Evolutionary conservation across 352 stramenopile genomes (phyloP).

Genomic region (Phytopythium boreale): DNA sequence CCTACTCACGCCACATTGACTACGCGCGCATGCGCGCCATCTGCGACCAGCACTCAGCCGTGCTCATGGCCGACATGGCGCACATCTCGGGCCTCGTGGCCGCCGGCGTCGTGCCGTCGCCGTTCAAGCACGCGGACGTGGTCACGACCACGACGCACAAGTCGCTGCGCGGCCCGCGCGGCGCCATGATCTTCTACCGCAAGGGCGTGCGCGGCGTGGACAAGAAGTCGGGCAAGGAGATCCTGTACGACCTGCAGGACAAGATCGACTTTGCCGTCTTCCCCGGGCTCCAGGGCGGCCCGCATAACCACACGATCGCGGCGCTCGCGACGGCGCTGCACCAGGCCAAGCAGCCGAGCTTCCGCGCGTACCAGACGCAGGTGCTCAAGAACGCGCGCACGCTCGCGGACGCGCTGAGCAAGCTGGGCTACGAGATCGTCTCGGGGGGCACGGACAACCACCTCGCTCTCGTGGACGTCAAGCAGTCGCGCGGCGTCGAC

Average conservation of each 20-base stretch:
- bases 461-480: conserved; percentile 96
- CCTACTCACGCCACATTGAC: conserved; percentile 98
- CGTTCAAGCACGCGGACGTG: conserved; percentile 98
- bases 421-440: conserved; percentile 94
- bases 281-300: conserved; percentile 97
- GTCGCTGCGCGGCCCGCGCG: conserved; percentile 96
- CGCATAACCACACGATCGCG: conserved; percentile 99
- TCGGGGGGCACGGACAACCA: conserved; percentile 99
- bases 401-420: conserved; percentile 87
- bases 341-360: conserved; percentile 93
- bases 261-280: conserved; percentile 99
- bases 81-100: conserved; percentile 99
- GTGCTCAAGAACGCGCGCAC: conserved; percentile 91
- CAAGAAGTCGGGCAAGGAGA: conserved; percentile 93
- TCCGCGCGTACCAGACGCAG: conserved; percentile 98
- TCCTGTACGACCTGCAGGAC: conserved; percentile 95
- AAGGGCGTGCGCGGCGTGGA: conserved; percentile 93
- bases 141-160: conserved; percentile 99
- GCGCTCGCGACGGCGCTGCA: conserved; percentile 97
- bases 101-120: conserved; percentile 93
- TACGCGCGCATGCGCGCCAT: conserved; percentile 98
- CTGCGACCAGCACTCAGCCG: conserved; percentile 91
- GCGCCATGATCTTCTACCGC: conserved; percentile 99
- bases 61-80: conserved; percentile 99
- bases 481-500: conserved; percentile 92